phyloP scores from a whole-genome alignment of 2,329 filamentous ascomycete species.

The Pestalotiopsis sp. region DNA sequence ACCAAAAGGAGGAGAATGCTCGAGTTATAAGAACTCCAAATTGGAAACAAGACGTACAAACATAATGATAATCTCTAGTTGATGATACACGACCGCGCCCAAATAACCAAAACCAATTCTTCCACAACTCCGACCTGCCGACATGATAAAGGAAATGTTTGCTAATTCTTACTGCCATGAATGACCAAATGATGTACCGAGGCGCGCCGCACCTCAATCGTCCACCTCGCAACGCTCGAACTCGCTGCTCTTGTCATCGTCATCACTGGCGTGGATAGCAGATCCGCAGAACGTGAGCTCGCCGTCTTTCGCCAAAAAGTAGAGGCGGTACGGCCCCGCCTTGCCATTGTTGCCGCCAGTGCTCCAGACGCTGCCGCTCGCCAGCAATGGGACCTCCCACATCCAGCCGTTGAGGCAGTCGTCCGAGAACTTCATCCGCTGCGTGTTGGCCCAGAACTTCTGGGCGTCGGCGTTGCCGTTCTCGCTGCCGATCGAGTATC shows the following conservation, averaged over 20 bases:
- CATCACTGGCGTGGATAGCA: conserved; percentile 3
- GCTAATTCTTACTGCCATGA: neutral
- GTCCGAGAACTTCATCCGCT: conserved; percentile 2
- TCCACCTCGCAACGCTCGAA: conserved; percentile 7
- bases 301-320: conserved; percentile 1
- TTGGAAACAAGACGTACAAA: neutral
- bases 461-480: neutral
- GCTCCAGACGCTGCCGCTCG: conserved; percentile 1
- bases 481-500: conserved; percentile 1
- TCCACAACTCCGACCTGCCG: neutral
- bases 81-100: neutral
- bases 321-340: conserved; percentile 1
- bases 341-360: neutral
- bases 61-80: neutral
- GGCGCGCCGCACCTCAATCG: neutral
- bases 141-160: neutral
- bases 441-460: conserved; percentile 4
- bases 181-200: neutral
- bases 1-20: neutral
- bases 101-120: neutral
- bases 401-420: conserved; percentile 6
- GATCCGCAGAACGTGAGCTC: neutral
- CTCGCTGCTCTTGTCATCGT: neutral
- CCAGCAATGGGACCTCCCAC: conserved; percentile 8
- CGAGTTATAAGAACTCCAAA: neutral